Evolutionary conservation across 768 basidiomycete species (phyloP), one percentile per base, ranked within the genome.

Genomic region (Boletus sp.): DNA sequence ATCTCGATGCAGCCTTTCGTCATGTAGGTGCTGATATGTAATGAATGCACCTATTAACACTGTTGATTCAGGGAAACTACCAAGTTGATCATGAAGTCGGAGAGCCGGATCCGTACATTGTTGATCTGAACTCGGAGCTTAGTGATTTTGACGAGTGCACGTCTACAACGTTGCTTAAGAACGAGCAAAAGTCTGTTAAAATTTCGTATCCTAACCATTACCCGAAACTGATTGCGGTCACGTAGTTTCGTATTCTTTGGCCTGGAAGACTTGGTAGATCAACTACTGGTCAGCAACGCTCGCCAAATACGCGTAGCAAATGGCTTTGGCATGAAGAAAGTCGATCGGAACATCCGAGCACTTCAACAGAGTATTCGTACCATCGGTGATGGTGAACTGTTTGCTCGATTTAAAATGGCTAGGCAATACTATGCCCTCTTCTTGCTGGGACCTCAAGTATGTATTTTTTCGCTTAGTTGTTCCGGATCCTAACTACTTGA

Each of bases 311-410:
- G 81, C 17, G 64, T 78, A 34, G 84, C 84, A 10, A 97, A 90
- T 61, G 68, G 74, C 0, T 83, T 83, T 53, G 96, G 96, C 2
- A 81, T 95, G 59, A 81, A 84, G 66, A 97, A 96, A 74, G 88
- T 98, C 60, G 72, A 83, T 65, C 84, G 93, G 29, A 95, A 96
- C 70, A 88, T 96, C 45, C 79, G 93, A 33, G 90, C 96, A 19
- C 78, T 98, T 35, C 94, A 96, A 64, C 96, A 98, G 68, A 86
- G 89, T 62, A 80, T 95, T 64, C 90, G 90, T 66, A 85, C 87
- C 8, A 80, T 93, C 48, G 80, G 81, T 5, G 78, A 81, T 47
- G 82, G 84, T 46, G 74, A 74, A 37, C 75, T 79, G 54, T 79
- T 82, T 53, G 80, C 83, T 7, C 84, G 88, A 55, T 88, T 98